Base-by-base conservation (phyloP, 371 early-diverging fungal species). In the Lichtheimia ornata region DNA sequence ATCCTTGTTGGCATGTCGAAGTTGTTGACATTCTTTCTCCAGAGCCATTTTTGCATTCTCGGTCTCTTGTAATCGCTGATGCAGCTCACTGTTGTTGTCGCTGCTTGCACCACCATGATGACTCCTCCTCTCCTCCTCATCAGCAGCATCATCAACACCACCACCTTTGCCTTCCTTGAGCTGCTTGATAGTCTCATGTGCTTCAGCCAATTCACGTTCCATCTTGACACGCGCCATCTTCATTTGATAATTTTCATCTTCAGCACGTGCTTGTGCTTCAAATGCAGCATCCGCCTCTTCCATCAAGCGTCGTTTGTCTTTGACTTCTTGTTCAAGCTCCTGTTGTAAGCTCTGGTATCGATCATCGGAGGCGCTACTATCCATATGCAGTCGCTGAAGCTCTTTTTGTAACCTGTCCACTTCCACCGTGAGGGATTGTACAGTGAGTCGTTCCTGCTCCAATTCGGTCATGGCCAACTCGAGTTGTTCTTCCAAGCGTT, bases 1-100 rank as follows among this genome's bases (percentile, higher is more conserved):
- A 60, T 84, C 85, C 49, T 79, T 79, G 44, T 89, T 81, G 22
- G 86, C 78, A 28, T 85, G 85, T 41, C 79, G 54, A 14, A 89
- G 67, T 28, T 77, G 73, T 22, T 80, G 76, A 35, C 79, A 73
- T 28, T 85, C 78, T 43, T 72, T 63, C 65, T 77, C 67, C 24
- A 82, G 63, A 50, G 77, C 69, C 52, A 70, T 70, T 54, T 84
- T 86, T 24, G 69, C 65, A 6, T 75, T 51, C 18, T 58, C 55
- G 1, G 24, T 42, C 42, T 50, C 59, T 9, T 15, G 15, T n/a
- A 56, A 4, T 17, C 42, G 51, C 12, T 35, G 1, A 4, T 52
- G 28, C 28, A 63, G 42, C 15, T 63, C 51, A 17, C n/a, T 44
- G n/a, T 14, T 27, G 17, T 2, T 17, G 3, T 2, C 2, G 22